Percentiles rank a stretch among this genome's conserved stretches.
Evolutionary conservation across 2,329 filamentous ascomycete genomes (phyloP).

Genomic region (Fusarium sp.): DNA sequence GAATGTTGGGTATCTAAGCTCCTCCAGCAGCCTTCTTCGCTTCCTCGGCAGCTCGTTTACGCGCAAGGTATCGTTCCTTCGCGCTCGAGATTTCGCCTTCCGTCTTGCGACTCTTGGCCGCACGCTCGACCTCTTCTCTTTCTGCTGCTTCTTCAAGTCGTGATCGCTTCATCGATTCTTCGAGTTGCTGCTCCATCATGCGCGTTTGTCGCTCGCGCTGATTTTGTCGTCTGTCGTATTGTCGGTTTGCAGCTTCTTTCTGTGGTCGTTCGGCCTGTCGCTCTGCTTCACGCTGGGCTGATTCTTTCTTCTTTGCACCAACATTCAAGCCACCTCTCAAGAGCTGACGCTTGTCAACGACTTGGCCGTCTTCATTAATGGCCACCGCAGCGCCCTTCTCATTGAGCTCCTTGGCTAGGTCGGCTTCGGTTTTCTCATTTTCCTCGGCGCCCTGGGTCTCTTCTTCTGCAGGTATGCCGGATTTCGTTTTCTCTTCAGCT

Average conservation of each 20-base stretch:
- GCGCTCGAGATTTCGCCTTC: slow-evolving; percentile 80
- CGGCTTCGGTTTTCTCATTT: slow-evolving; percentile 69
- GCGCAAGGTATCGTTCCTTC: slow-evolving; percentile 81
- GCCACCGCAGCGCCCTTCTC: slow-evolving; percentile 70
- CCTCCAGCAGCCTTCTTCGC: slow-evolving; percentile 58
- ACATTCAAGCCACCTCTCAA: slow-evolving; percentile 82
- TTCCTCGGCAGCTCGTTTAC: slow-evolving; percentile 80
- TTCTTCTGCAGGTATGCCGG: slow-evolving; percentile 49
- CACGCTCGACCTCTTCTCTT: slow-evolving; percentile 70
- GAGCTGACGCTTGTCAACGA: slow-evolving; percentile 86
- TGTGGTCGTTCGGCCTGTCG: slow-evolving; percentile 46
- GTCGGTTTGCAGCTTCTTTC: slow-evolving; percentile 56
- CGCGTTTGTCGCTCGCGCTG: slow-evolving; percentile 80
- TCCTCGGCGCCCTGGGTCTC: slow-evolving; percentile 60
- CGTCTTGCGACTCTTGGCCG: slow-evolving; percentile 82
- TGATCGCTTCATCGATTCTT: slow-evolving; percentile 76
- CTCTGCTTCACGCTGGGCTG: slow-evolving; percentile 40
- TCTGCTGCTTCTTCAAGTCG: slow-evolving; percentile 76
- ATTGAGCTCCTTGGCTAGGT: slow-evolving; percentile 75
- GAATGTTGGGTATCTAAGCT: slow-evolving; percentile 48
- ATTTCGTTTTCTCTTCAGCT: slow-evolving; percentile 65
- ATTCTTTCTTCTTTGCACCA: slow-evolving; percentile 69
- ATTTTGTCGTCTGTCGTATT: slow-evolving; percentile 68
- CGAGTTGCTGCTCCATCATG: slow-evolving; percentile 83
- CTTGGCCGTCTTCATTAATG: slow-evolving; percentile 84